These are phyloP conservation scores for Calonectria hongkongensis DNA, from an alignment of 2,329 filamentous ascomycete species.

Conservation along the genomic window DNA sequence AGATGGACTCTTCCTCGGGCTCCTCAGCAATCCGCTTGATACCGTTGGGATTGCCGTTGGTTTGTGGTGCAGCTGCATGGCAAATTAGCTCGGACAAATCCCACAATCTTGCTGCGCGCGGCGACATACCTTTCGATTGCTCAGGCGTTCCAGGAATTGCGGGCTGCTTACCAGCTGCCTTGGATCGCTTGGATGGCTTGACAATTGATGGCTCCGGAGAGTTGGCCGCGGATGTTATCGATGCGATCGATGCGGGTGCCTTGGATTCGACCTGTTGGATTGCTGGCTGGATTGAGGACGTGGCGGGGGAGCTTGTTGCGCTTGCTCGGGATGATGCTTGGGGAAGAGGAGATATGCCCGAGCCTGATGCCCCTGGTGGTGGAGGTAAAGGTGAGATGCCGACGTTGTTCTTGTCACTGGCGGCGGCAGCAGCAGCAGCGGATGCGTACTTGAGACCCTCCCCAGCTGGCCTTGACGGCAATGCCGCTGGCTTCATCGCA, in stretches of 20 bases:
- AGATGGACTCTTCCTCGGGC: constrained; percentile 86
- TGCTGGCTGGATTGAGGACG: constrained; percentile 68
- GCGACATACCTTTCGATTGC: constrained; percentile 65
- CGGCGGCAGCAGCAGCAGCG: constrained; percentile 93
- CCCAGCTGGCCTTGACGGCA: constrained; percentile 88
- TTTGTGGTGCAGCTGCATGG: constrained; percentile 60
- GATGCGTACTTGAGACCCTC: constrained; percentile 98
- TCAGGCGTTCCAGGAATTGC: constrained; percentile 65
- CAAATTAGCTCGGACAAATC: constrained; percentile 34
- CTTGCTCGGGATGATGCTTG: constrained; percentile 72
- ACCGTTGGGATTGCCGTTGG: constrained; percentile 73
- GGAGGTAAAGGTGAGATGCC: constrained; percentile 96
- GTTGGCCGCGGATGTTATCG: constrained; percentile 52
- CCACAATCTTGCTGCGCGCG: background rate
- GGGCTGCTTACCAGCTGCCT: constrained; percentile 66
- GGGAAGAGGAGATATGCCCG: constrained; percentile 69
- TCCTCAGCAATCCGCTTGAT: constrained; percentile 66
- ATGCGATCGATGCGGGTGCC: constrained; percentile 50
- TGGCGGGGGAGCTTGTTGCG: constrained; percentile 73
- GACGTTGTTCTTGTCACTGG: constrained; percentile 89
- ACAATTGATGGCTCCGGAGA: constrained; percentile 51
- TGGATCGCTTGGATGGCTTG: constrained; percentile 63
- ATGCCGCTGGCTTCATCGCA: constrained; percentile 93
- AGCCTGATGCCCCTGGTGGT: constrained; percentile 78
- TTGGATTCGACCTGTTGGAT: constrained; percentile 60